Percentiles rank a stretch among this genome's conserved stretches.
Conservation (phyloP, 2,329 filamentous ascomycete genomes). For the Xylariaceae sp. region DNA sequence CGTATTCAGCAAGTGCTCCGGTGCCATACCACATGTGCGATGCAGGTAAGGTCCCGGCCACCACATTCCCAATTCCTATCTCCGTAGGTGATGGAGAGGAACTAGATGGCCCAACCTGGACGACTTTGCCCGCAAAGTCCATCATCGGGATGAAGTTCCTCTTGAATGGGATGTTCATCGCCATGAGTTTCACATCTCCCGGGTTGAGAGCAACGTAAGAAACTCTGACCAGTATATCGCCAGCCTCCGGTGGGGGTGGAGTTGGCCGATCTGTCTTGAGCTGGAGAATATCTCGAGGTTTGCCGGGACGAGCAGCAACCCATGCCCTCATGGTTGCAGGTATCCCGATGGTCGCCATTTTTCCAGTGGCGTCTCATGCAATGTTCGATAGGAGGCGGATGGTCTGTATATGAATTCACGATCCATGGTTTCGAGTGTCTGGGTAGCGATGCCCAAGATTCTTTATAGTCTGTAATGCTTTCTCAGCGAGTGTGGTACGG, state of each 20-base stretch:
- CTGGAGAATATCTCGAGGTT: constrained; percentile 22
- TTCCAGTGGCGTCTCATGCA: constrained; percentile 1
- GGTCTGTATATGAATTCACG: neutral
- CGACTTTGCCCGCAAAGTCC: constrained; percentile 34
- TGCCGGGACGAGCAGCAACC: constrained; percentile 26
- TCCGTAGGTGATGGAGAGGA: constrained; percentile 3
- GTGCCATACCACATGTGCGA: constrained; percentile 25
- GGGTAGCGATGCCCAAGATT: neutral
- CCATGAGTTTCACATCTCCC: constrained; percentile 32
- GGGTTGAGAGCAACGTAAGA: constrained; percentile 36
- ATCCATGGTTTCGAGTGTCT: neutral
- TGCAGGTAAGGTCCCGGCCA: constrained; percentile 30
- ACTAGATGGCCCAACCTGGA: constrained; percentile 25
- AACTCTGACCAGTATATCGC: constrained; percentile 30
- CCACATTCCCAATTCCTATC: constrained; percentile 24
- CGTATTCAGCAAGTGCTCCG: constrained; percentile 34
- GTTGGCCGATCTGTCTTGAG: constrained; percentile 21
- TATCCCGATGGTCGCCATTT: neutral
- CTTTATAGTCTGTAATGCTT: neutral
- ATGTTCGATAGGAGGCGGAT: neutral
- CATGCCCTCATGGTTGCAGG: constrained; percentile 29
- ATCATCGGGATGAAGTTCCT: constrained; percentile 28
- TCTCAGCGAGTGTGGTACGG: neutral
- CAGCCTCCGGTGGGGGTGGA: constrained; percentile 10
- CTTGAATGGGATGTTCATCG: constrained; percentile 29